These are phyloP conservation scores for Aurinia saxatilis DNA, from an alignment of 345 rosid species.

Conservation along the genomic window DNA sequence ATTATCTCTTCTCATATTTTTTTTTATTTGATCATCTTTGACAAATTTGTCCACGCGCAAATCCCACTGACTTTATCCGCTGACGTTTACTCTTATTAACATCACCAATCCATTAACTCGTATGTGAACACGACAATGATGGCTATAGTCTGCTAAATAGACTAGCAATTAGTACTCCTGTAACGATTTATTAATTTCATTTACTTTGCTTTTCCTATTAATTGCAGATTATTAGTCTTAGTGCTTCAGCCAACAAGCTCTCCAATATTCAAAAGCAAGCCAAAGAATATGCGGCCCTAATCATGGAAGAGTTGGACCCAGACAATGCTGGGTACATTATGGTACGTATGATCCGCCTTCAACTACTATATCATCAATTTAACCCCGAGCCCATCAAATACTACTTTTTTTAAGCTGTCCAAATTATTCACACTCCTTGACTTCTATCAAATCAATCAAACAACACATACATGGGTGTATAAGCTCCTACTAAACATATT, in stretches of 20 bases:
- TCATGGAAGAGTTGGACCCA: constrained; percentile 88
- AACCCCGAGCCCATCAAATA: no score
- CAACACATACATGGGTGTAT: no score
- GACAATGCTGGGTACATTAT: constrained; percentile 76
- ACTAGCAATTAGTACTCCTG: neutral
- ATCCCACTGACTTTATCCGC: constrained; percentile 21
- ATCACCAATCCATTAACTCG: constrained; percentile 2
- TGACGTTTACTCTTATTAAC: constrained; percentile 20
- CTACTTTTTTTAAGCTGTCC: no score
- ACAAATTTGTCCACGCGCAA: constrained; percentile 30
- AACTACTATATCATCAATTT: neutral
- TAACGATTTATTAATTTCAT: neutral
- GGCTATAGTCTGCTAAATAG: neutral
- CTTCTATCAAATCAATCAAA: no score
- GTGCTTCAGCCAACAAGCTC: constrained; percentile 91
- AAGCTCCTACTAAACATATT: neutral
- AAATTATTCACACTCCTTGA: no score
- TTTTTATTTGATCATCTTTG: constrained; percentile 19
- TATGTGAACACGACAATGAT: constrained; percentile 19
- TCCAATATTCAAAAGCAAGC: constrained; percentile 80
- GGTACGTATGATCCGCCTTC: constrained; percentile 36
- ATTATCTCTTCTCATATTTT: neutral
- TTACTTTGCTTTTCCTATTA: neutral
- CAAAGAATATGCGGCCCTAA: constrained; percentile 68
- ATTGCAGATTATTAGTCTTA: constrained; percentile 62